These are phyloP conservation scores for Meripilus lineatus DNA, from an alignment of 1,284 basidiomycete species.

Conservation along the genomic window DNA sequence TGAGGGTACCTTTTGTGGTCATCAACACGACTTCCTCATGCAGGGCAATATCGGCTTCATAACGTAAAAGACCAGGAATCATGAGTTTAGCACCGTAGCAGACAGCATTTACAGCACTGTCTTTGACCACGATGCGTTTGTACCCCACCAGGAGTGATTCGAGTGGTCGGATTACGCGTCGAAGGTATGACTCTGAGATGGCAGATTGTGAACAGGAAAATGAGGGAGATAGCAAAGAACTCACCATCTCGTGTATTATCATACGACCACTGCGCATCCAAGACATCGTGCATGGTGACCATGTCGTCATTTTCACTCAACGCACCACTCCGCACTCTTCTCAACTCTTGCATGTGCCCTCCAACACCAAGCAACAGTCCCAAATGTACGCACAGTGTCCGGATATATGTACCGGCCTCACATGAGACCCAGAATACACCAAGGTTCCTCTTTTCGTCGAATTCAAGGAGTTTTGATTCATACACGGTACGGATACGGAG, in stretches of 20 bases:
- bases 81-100: constrained; percentile 99
- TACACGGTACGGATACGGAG: constrained; percentile 97
- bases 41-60: constrained; percentile 93
- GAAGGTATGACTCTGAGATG: constrained; percentile 85
- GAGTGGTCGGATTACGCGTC: constrained; percentile 91
- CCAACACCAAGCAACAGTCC: constrained; percentile 95
- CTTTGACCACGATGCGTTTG: constrained; percentile 99
- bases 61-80: constrained; percentile 97
- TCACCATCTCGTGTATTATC: constrained; percentile 96
- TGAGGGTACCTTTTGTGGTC: constrained; percentile 87
- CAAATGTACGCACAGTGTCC: constrained; percentile 96
- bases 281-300: constrained; percentile 99
- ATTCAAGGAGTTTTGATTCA: constrained; percentile 94
- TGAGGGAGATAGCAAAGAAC: constrained; percentile 7
- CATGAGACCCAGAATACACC: constrained; percentile 99
- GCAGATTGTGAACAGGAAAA: constrained; percentile 2
- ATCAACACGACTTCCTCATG: constrained; percentile 98
- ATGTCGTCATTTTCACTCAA: constrained; percentile 98
- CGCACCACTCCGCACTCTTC: constrained; percentile 92
- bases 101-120: constrained; percentile 98
- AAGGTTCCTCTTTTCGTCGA: constrained; percentile 96
- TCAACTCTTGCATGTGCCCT: constrained; percentile 99
- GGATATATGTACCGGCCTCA: constrained; percentile 98
- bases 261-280: constrained; percentile 99
- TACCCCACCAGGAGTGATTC: constrained; percentile 94